Evolutionary conservation across 768 basidiomycete species (phyloP), one percentile per base, ranked within the genome.

Genomic region (Amyloporia xantha): DNA sequence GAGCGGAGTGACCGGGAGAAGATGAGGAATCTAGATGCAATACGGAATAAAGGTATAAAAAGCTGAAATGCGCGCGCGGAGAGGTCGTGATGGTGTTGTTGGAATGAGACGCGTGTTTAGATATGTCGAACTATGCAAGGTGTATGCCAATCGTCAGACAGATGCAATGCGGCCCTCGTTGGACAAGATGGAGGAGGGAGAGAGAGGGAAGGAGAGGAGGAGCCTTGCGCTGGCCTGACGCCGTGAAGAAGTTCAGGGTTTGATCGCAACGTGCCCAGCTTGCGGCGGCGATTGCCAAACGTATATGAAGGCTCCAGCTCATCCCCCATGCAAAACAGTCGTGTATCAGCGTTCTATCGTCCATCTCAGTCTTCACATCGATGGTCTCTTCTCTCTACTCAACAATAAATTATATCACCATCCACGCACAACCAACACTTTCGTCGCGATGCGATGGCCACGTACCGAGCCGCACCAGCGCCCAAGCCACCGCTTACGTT

Each of bases 201-300:
- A 72, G 69, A 66, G 66, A 66, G 68, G 64, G 68, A 75, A 72
- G 73, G 74, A 76, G 79, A 71, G 74, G 68, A 76, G 79, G 78
- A 76, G 78, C 75, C 68, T 71, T 58, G 62, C 64, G 62, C 62
- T 57, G 63, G 67, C 73, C 71, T 64, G 57, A 68, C 75, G 77
- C 42, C 25, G 41, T 24, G 72, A 61, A 63, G 59, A 60, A 57
- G 63, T 27, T 58, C 61, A 62, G 69, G 69, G 81, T 84, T 81
- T 83, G 81, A 84, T 84, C 72, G 71, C 81, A 84, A 84, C 82
- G 83, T 86, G 83, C 78, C 82, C 76, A 70, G 70, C 67, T 73
- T 65, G 68, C 69, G 69, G 69, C 74, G 70, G 68, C 68, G 71
- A 71, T 71, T 74, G 69, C 67, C 68, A 71, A 55, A 50, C 51